Evolutionary conservation across 805 yeast genomes (phyloP), one percentile per base, ranked within the genome.

Genomic region (Yamadazyma phyllophila): DNA sequence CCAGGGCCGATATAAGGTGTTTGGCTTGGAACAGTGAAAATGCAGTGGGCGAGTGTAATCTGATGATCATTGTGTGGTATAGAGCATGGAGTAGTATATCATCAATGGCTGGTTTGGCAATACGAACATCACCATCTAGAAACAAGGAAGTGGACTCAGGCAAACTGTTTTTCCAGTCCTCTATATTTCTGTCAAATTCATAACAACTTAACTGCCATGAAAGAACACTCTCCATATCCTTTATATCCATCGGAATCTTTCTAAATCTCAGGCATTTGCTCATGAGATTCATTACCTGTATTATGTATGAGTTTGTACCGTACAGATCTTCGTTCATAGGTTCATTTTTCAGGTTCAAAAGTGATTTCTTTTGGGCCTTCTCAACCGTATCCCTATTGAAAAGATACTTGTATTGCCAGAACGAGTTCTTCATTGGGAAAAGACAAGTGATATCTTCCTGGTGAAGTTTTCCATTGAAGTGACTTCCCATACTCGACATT

Each of bases 171-270:
- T 41, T 53, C 58, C 58, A 54, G 9, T 31, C 42, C 26, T 47
- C 45, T 12, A 54, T 53, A 17, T 47, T 43, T 17, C 31, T 45
- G 11, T 54, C 58, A 17, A 54, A 46, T 17, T 53, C 50, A 15
- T 48, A 51, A 36, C 54, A 53, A 27, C 44, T 47, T 13, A 54
- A 36, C 27, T 52, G 55, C 58, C 58, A 54, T 4, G 51, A 33
- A 7, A 53, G 36, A 13, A 54, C 44, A 16, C 54, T 49, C 34
- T 47, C 43, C 41, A 52, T 42, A 32, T 53, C 52, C 24, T 46
- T 44, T 8, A 54, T 48, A 40, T 49, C 54, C 45, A 53, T 32
- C 2, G 57, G 58, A 14, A 41, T 43, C 16, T 46, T 43, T 27
- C 49, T 33, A 31, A 53, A 52, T 16, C 41, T 31, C 44, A 39